These are phyloP conservation scores for Pleodorina starrii DNA, from an alignment of 139 green algal species.

Conservation along the genomic window DNA sequence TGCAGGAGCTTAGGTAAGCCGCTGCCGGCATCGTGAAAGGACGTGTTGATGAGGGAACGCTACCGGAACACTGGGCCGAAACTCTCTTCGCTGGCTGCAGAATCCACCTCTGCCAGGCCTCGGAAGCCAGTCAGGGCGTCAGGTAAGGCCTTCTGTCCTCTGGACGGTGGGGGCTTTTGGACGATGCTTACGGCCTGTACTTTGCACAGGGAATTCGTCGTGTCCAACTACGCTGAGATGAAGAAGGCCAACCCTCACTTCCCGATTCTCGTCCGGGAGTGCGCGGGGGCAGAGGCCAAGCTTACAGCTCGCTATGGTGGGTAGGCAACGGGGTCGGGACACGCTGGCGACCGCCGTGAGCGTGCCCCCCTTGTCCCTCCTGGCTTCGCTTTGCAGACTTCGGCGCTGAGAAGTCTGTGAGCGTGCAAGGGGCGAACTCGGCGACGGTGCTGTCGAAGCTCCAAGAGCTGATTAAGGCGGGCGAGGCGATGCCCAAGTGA, in stretches of 20 bases:
- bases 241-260: slow-evolving; percentile 93
- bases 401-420: slow-evolving; percentile 80
- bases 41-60: neutral
- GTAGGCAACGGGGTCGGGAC: too few species aligned
- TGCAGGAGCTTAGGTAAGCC: slow-evolving; percentile 85
- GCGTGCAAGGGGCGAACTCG: slow-evolving; percentile 70
- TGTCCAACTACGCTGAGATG: slow-evolving; percentile 86
- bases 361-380: neutral
- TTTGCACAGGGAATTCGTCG: slow-evolving; percentile 85
- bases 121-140: slow-evolving; percentile 77
- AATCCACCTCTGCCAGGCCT: slow-evolving; percentile 86
- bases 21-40: too few species aligned
- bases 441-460: slow-evolving; percentile 70
- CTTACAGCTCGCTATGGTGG: slow-evolving; percentile 88
- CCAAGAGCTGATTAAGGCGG: slow-evolving; percentile 71
- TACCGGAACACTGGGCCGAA: neutral
- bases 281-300: slow-evolving; percentile 77
- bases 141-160: slow-evolving; percentile 62
- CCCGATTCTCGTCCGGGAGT: slow-evolving; percentile 90
- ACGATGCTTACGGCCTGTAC: neutral
- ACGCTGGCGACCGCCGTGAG: neutral
- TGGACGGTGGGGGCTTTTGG: neutral
- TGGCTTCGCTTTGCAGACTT: slow-evolving; percentile 69
- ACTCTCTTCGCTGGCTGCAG: slow-evolving; percentile 51
- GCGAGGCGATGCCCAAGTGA: slow-evolving; percentile 52